Evolutionary conservation across 805 yeast species (phyloP), one percentile per base, ranked within the genome.

Genomic region (Starmerella davenportii): DNA sequence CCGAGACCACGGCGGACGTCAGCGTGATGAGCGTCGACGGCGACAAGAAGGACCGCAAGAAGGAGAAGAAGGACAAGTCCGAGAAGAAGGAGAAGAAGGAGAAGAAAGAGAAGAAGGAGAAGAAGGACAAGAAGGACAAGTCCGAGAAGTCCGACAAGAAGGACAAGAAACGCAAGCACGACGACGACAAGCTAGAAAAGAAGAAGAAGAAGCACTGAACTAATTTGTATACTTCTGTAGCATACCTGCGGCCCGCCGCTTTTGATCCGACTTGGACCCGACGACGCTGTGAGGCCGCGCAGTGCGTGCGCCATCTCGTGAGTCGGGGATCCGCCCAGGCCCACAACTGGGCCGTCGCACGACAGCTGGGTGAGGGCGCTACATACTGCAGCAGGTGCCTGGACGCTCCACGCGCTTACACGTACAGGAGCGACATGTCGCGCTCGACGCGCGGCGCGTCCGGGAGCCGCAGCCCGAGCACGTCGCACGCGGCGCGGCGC

Each of bases 41-140:
- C 56, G 61, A 70, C 61, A 64, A 69, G 54, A 63, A 68, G 30
- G 61, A 66, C 55, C 60, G 68, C 50, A 23, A 23, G 64, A 65
- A 38, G 62, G 66, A 56, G 55, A 69, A 57, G 66, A 64, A 58
- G 49, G 59, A 63, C 43, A 65, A 70, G 59, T 64, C 66, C 50
- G 63, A 68, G 43, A 66, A 69, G 61, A 62, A 70, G 50, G 67
- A 72, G 41, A 68, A 71, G 62, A 64, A 70, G 66, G 72, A 60
- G 61, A 64, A 41, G 62, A 46, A 46, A 45, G 63, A 57, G 46
- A 60, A 64, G 49, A 65, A 70, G 59, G 65, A 66, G 49, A 23
- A 23, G 64, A 65, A 38, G 62, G 66, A 56, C 56, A 69, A 57
- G 66, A 64, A 58, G 49, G 59, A 63, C 43, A 65, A 70, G 59